Evolutionary conservation across 768 basidiomycete genomes (phyloP).

Genomic region (Leccinum boreale): DNA sequence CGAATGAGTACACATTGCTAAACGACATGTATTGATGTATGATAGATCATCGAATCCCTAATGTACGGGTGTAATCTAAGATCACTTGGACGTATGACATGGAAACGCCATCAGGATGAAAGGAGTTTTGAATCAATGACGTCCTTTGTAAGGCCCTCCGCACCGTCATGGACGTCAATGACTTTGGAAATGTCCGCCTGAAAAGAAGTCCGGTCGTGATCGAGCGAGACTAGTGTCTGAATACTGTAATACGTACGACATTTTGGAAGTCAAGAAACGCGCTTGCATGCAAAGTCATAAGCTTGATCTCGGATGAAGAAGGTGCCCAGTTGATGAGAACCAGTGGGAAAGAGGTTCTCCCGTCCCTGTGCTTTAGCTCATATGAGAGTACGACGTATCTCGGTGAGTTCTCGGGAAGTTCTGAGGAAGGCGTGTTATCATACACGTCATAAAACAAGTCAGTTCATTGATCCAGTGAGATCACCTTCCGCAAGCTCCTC

Average conservation of each 20-base stretch:
- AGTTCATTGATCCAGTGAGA: constrained; percentile 4
- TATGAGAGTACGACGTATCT: constrained; percentile 85
- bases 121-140: constrained; percentile 60
- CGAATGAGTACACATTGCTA: background rate
- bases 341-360: constrained; percentile 80
- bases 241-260: constrained; percentile 51
- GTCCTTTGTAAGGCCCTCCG: constrained; percentile 76
- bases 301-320: constrained; percentile 65
- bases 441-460: background rate
- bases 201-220: constrained; percentile 3
- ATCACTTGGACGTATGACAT: background rate
- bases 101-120: constrained; percentile 5
- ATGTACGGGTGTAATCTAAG: background rate
- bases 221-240: background rate
- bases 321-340: constrained; percentile 90
- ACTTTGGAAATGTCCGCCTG: constrained; percentile 78
- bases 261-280: constrained; percentile 76
- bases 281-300: constrained; percentile 82
- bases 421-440: constrained; percentile 36
- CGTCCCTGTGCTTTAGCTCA: constrained; percentile 75
- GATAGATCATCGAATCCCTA: background rate
- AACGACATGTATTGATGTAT: background rate
- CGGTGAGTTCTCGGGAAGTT: constrained; percentile 84
- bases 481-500: constrained; percentile 87
- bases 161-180: constrained; percentile 78